Percentiles rank a stretch among this genome's conserved stretches.
These are phyloP conservation scores for Calonectria hawksworthii DNA, from an alignment of 2,329 filamentous ascomycete genomes.

Conservation along the genomic window DNA sequence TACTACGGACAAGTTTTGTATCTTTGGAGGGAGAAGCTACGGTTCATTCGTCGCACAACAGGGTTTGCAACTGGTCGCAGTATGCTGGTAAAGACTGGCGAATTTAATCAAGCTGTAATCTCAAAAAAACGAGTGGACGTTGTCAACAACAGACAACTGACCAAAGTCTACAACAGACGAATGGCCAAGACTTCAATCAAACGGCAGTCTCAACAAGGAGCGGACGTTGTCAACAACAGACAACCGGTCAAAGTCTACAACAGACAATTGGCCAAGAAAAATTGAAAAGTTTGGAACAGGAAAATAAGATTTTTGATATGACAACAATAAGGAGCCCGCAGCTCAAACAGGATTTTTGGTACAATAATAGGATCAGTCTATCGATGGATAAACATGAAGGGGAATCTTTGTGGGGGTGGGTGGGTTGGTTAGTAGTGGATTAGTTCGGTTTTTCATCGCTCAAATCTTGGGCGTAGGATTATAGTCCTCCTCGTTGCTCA, in stretches of 20 bases:
- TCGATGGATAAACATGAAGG: constrained; percentile 2
- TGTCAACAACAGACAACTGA: background rate
- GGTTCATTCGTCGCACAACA: background rate
- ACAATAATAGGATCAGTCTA: background rate
- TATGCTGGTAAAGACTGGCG: constrained; percentile 14
- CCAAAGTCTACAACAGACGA: too few relatives aligned
- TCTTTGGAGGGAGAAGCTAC: background rate
- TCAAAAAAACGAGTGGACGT: constrained; percentile 10
- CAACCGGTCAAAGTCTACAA: background rate
- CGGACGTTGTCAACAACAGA: background rate
- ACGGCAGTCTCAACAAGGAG: background rate
- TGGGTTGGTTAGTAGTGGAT: too few relatives aligned
- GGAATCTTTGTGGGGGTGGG: background rate
- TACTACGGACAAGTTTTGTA: background rate
- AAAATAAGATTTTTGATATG: background rate
- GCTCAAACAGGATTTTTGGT: background rate
- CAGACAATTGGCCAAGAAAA: background rate
- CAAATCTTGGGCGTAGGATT: constrained; percentile 8
- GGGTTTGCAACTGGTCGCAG: background rate
- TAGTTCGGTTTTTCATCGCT: background rate
- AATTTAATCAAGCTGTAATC: background rate
- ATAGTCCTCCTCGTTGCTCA: constrained; percentile 59
- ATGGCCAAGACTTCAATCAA: background rate
- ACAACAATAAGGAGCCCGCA: constrained; percentile 1
- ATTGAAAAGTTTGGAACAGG: background rate